These are phyloP conservation scores for Rhodamnia rubescens DNA, from an alignment of 345 rosid species.

Conservation along the genomic window DNA sequence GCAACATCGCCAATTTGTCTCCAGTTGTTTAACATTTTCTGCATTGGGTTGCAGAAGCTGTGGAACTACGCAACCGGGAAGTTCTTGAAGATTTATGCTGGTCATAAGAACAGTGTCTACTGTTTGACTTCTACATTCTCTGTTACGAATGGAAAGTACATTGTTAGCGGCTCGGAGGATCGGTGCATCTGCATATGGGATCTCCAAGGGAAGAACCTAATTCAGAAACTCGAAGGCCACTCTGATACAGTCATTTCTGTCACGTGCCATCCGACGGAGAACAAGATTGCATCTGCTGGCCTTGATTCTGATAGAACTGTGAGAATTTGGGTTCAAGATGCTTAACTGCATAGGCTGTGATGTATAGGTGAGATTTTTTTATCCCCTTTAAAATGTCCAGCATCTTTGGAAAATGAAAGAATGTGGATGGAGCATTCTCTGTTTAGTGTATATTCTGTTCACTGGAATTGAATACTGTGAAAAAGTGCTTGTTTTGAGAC, in stretches of 20 bases:
- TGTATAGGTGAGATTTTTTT: background rate
- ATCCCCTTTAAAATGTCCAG: background rate
- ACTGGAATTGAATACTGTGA: background rate
- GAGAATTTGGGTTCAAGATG: constrained; percentile 75
- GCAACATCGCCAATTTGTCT: background rate
- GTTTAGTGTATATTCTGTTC: background rate
- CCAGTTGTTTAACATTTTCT: background rate
- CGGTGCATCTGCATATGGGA: constrained; percentile 87
- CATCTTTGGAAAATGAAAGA: background rate
- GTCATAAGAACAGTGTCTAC: constrained; percentile 68
- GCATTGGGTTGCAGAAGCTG: constrained; percentile 44
- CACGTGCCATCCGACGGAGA: constrained; percentile 64
- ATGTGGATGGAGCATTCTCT: background rate
- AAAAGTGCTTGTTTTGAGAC: background rate
- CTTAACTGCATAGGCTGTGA: background rate
- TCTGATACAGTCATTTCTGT: constrained; percentile 78
- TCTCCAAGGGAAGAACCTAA: constrained; percentile 70
- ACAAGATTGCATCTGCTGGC: constrained; percentile 77
- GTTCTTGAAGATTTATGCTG: constrained; percentile 72
- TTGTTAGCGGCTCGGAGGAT: constrained; percentile 95
- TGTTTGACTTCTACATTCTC: constrained; percentile 92
- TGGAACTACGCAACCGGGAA: constrained; percentile 86
- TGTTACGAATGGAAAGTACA: constrained; percentile 84
- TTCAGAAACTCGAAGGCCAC: constrained; percentile 88
- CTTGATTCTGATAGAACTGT: constrained; percentile 70